Percentiles rank a stretch among this genome's conserved stretches.
These are phyloP conservation scores for Penicillium crustosum DNA, from an alignment of 2,329 filamentous ascomycete species.

Conservation along the genomic window DNA sequence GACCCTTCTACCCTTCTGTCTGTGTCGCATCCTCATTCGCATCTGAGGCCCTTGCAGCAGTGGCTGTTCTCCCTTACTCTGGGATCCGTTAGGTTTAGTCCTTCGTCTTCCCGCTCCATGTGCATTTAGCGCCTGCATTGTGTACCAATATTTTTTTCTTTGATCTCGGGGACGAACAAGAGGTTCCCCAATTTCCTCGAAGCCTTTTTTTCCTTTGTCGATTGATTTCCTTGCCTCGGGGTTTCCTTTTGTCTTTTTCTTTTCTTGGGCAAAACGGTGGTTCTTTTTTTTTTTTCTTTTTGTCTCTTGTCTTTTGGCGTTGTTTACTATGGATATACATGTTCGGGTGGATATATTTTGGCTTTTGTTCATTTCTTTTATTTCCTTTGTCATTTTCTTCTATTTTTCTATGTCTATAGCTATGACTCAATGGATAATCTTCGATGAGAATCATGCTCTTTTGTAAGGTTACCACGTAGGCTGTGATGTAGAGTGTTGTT, in stretches of 20 bases:
- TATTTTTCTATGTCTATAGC: constrained; percentile 24
- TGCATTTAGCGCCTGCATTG: constrained; percentile 34
- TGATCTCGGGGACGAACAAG: constrained; percentile 10
- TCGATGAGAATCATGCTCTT: background rate
- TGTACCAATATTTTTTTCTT: constrained; percentile 25
- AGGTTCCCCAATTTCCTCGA: constrained; percentile 3
- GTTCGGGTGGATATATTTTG: constrained; percentile 11
- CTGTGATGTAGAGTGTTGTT: background rate
- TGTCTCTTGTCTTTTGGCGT: constrained; percentile 12
- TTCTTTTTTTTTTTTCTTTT: constrained; percentile 8
- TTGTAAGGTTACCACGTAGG: background rate
- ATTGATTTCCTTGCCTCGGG: constrained; percentile 10
- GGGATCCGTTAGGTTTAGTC: constrained; percentile 4
- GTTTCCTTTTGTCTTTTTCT: background rate
- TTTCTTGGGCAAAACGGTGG: constrained; percentile 14
- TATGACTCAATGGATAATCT: constrained; percentile 14
- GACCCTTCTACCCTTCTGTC: constrained; percentile 2
- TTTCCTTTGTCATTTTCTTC: constrained; percentile 22
- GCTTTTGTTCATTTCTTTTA: constrained; percentile 5
- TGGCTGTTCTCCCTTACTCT: constrained; percentile 6
- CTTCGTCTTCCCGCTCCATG: constrained; percentile 20
- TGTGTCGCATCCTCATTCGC: background rate
- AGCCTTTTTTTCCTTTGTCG: constrained; percentile 15
- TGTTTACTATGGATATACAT: constrained; percentile 20
- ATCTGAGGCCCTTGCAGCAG: constrained; percentile 5